Evolutionary conservation across 108 stramenopile species (phyloP).

Genomic region (Chaetoceros tenuissimus): DNA sequence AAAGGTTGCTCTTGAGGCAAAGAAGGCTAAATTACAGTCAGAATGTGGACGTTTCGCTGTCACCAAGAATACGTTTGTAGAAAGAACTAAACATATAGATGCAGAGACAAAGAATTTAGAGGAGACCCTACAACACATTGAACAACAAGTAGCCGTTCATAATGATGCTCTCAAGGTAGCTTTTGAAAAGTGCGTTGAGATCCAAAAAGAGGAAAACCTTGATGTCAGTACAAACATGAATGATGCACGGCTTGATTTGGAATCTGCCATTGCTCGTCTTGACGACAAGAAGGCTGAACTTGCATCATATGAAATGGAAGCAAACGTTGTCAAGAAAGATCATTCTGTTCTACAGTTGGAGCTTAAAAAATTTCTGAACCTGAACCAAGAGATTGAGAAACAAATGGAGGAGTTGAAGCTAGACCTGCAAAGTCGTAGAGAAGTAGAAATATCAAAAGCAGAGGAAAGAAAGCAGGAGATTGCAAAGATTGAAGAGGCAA

Average conservation of each 20-base stretch:
- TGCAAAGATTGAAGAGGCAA: not conserved
- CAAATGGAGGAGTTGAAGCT: not conserved
- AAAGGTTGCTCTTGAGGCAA: constrained; percentile 38
- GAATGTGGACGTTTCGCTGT: constrained; percentile 33
- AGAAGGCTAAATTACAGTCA: constrained; percentile 30
- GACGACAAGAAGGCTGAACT: not conserved
- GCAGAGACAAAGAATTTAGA: not conserved
- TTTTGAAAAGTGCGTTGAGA: not conserved
- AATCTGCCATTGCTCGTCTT: not conserved
- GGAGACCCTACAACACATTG: not conserved
- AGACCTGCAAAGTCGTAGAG: not conserved
- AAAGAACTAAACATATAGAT: not conserved
- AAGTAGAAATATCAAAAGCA: not conserved
- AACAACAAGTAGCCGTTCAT: not conserved
- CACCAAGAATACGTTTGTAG: constrained; percentile 7
- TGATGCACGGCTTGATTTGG: not conserved
- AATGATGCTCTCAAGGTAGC: not conserved
- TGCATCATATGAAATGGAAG: not conserved
- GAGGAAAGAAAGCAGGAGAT: not conserved
- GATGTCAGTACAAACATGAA: not conserved
- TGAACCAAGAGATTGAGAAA: not conserved
- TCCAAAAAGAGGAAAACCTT: not conserved
- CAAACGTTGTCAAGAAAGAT: not conserved
- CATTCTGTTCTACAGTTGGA: not conserved
- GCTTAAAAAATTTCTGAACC: not conserved